Percentiles rank a stretch among this genome's conserved stretches.
phyloP scores from a whole-genome alignment of 352 stramenopile species.

The Ophiocytium majus region DNA sequence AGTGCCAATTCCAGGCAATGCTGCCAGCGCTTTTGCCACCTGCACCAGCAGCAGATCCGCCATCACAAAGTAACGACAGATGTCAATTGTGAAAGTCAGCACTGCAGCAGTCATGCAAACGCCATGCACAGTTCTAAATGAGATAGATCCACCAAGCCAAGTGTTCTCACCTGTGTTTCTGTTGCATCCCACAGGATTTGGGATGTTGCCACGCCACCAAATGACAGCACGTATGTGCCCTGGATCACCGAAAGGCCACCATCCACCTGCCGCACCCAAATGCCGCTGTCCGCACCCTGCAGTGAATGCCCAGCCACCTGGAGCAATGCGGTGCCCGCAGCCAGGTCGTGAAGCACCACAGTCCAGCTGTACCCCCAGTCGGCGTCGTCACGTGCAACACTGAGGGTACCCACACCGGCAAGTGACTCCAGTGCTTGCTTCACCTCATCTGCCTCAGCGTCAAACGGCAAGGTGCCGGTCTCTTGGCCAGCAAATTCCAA shows the following conservation, averaged over 20 bases:
- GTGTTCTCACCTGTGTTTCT: constrained; percentile 42
- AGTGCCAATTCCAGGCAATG: background rate
- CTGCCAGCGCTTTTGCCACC: background rate
- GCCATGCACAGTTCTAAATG: too few relatives aligned
- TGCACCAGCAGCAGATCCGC: constrained; percentile 36
- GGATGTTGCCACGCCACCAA: constrained; percentile 35
- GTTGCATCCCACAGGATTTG: constrained; percentile 52
- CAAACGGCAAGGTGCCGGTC: constrained; percentile 26
- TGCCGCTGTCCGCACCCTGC: background rate
- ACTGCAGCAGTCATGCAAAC: too few relatives aligned
- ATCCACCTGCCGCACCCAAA: background rate
- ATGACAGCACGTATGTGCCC: constrained; percentile 47
- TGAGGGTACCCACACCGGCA: constrained; percentile 12
- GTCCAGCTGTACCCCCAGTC: constrained; percentile 40
- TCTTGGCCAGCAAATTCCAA: constrained; percentile 28
- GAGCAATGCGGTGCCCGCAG: constrained; percentile 36
- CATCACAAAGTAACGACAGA: constrained; percentile 59
- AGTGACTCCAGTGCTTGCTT: constrained; percentile 25
- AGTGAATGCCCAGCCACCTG: constrained; percentile 28
- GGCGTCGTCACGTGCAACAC: constrained; percentile 30
- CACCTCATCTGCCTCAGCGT: constrained; percentile 42
- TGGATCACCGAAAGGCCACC: background rate
- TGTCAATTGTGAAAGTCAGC: too few relatives aligned
- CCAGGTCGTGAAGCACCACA: constrained; percentile 32
- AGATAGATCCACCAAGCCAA: too few relatives aligned